Conservation (phyloP, 202 grass and related monocot species). For the Zoysia matrella region DNA sequence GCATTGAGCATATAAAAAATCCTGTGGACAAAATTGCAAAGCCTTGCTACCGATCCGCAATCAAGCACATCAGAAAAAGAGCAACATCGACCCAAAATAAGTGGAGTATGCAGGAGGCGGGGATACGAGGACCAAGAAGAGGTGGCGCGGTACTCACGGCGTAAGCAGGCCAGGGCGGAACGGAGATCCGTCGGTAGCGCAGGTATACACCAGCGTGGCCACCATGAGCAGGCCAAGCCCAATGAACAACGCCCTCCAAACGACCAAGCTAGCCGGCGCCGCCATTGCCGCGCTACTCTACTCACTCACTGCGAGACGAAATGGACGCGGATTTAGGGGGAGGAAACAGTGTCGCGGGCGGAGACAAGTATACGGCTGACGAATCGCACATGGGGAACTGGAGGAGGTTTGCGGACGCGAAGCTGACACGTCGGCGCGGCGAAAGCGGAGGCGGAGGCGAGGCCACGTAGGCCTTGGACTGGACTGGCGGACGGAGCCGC, state of each 20-base stretch:
- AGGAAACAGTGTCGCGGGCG: neutral
- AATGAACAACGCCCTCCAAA: slow-evolving; percentile 64
- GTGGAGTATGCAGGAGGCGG: too few relatives aligned
- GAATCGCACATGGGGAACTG: neutral
- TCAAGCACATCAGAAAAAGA: neutral
- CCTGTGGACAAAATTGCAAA: neutral
- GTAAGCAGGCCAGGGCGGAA: slow-evolving; percentile 75
- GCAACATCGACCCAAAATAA: neutral
- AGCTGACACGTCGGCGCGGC: slow-evolving; percentile 41
- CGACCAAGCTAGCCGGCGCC: slow-evolving; percentile 45
- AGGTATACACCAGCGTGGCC: slow-evolving; percentile 68
- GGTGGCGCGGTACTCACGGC: slow-evolving; percentile 45
- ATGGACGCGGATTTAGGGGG: neutral
- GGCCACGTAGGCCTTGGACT: slow-evolving; percentile 27
- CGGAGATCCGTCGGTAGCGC: slow-evolving; percentile 74
- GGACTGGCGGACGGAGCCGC: neutral
- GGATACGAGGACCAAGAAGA: neutral
- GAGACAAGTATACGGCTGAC: neutral
- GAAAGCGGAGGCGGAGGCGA: slow-evolving; percentile 37
- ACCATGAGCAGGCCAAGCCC: slow-evolving; percentile 73
- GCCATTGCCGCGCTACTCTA: slow-evolving; percentile 27
- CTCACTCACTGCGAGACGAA: neutral
- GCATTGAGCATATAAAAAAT: neutral
- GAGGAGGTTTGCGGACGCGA: neutral
- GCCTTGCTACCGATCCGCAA: slow-evolving; percentile 17